These are phyloP conservation scores for Curvularia spicifera DNA, from an alignment of 2,329 filamentous ascomycete genomes.

Conservation along the genomic window DNA sequence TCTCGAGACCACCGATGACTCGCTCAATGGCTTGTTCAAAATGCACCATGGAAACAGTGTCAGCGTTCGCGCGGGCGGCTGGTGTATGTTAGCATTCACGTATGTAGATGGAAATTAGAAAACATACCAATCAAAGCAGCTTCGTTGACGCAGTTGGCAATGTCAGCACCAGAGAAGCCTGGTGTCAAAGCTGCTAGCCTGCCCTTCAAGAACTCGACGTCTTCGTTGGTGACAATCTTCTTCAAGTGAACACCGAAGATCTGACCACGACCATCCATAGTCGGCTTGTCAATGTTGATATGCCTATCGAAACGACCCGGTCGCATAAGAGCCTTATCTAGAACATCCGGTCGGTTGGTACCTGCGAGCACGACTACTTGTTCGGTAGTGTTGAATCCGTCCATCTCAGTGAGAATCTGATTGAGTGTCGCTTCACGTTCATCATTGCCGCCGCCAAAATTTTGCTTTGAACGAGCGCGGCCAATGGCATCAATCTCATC, in stretches of 20 bases:
- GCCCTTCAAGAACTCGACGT: slow-evolving; percentile 85
- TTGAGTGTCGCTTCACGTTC: slow-evolving; percentile 97
- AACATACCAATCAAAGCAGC: slow-evolving; percentile 90
- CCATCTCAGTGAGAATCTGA: slow-evolving; percentile 99
- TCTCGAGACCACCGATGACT: slow-evolving; percentile 94
- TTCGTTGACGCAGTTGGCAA: slow-evolving; percentile 98
- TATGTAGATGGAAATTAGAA: slow-evolving; percentile 14
- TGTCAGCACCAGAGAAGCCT: slow-evolving; percentile 96
- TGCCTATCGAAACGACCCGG: slow-evolving; percentile 97
- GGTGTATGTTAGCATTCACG: slow-evolving; percentile 50
- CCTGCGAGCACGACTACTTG: slow-evolving; percentile 96
- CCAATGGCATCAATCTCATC: slow-evolving; percentile 99
- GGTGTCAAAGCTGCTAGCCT: slow-evolving; percentile 91
- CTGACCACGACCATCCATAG: slow-evolving; percentile 94
- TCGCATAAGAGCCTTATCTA: slow-evolving; percentile 95
- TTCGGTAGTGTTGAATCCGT: slow-evolving; percentile 96
- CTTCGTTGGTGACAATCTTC: slow-evolving; percentile 93
- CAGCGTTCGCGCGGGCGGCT: slow-evolving; percentile 85
- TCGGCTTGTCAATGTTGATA: slow-evolving; percentile 92
- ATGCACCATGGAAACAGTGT: slow-evolving; percentile 83
- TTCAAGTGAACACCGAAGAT: slow-evolving; percentile 94
- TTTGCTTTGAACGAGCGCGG: slow-evolving; percentile 82
- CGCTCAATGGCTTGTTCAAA: slow-evolving; percentile 98
- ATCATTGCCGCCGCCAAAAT: slow-evolving; percentile 90
- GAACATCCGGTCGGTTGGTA: slow-evolving; percentile 92